Base-by-base conservation (phyloP, 2,329 filamentous ascomycete species). In the Macrophomina phaseolina region DNA sequence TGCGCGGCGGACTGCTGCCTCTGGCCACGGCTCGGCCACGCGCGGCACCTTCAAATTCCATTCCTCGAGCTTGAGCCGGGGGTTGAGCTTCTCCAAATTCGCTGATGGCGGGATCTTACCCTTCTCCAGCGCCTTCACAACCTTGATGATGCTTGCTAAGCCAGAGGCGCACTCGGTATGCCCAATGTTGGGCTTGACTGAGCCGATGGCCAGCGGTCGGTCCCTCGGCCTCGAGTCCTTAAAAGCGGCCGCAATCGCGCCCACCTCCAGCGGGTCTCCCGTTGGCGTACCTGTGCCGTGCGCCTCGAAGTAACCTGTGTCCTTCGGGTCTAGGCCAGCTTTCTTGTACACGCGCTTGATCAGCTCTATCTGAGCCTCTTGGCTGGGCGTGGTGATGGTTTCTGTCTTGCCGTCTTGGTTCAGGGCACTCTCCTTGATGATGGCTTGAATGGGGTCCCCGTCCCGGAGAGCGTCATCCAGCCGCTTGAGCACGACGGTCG, bases 401-500 rank as follows among this genome's bases (percentile, higher is more conserved):
- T 71, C 67, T 0, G 76, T 81, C 1, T 68, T 69, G 1, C 82
- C 81, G 58, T 82, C 80, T 23, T 74, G 72, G 38, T 79, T 80
- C 4, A 75, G 66, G 4, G 73, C 76, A 0, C 76, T 79, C 34
- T 74, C 77, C 0, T 74, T 72, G 16, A 81, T 73, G 5, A 80
- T 70, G 49, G 77, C 77, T 40, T 82, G 77, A 34, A 85, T 81
- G 4, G 77, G 70, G 67, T 85, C 82, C 0, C 79, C 79, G 69
- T 84, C 80, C 0, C 67, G 73, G 4, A 88, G 65, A 0, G 87
- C 87, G 1, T 79, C 73, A 5, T 72, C 74, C 1, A 88, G 71
- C 1, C 73, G 76, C 71, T 89, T 89, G 0, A 89, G 69, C 0
- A 88, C 73, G 0, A 89, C 69, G 0, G 78, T 75, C 0, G 81